Evolutionary conservation across 306 rosid species (phyloP), one percentile per base, ranked within the genome.

Genomic region (Cicer arietinum): DNA sequence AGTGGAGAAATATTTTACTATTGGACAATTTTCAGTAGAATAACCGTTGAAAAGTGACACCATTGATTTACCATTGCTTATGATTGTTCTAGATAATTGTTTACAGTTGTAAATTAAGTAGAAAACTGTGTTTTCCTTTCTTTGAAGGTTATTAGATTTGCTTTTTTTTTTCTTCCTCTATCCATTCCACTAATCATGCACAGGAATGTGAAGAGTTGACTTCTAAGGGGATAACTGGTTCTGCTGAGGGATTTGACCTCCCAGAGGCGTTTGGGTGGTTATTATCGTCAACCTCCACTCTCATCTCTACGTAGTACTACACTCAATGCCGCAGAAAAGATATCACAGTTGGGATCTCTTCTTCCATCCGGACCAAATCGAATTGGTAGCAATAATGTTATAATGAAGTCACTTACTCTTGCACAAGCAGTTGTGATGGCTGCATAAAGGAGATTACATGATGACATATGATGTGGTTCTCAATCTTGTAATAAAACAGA

Each of bases 381-480:
- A 35, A 87, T 94, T 60, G 98, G 97, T 52, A 96, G 97, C 71
- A 94, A 90, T 84, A 87, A 86, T 62, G 42, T 76, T 75, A 89
- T 90, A 72, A 94, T 87, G 97, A 73, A 39, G 56, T 93, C 89
- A 52, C 91, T 94, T 61, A 91, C 86, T 84, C 98, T 96, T 5
- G 80, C 83, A 51, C 3, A 25, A 25, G 30, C 30, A 25, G 3
- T 25, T 25, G 30, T 25, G 30, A 25, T 25, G 30, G 30, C 30
- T 25, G 30, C 3, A 25, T 2, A 25, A 25, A 25, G 30, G 30
- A 25, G 30, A 25, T 25, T 25, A 25, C 30, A 25, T 2, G 30
- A 25, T 25, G 30, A 25, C 30, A 25, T 25, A 25, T 25, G 30
- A 3, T 25, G 30, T 25, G 30, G 30, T 25, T 25, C 30, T 25